phyloP scores from a whole-genome alignment of 2,329 filamentous ascomycete genomes.

The Hypoxylon sp. region DNA sequence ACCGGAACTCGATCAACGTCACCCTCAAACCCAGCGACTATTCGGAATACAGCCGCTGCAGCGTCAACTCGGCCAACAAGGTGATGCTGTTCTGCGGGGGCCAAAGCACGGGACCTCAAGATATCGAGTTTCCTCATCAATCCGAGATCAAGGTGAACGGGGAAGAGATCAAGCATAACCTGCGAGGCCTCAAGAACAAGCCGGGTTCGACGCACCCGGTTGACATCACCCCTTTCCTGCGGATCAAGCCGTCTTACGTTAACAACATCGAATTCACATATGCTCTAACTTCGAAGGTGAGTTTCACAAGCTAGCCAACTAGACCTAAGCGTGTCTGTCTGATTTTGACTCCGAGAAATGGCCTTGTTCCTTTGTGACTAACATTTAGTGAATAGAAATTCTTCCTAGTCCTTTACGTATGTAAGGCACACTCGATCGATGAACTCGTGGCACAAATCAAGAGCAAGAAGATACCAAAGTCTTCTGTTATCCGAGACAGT shows the following conservation, averaged over 20 bases:
- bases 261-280: constrained; percentile 90
- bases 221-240: constrained; percentile 82
- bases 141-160: constrained; percentile 91
- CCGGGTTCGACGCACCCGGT: constrained; percentile 92
- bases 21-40: constrained; percentile 59
- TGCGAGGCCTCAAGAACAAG: constrained; percentile 94
- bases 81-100: constrained; percentile 86
- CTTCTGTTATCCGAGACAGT: constrained; percentile 86
- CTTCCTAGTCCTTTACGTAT: constrained; percentile 77
- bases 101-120: constrained; percentile 69
- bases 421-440: constrained; percentile 74
- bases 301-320: constrained; percentile 43
- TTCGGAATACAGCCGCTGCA: constrained; percentile 62
- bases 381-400: constrained; percentile 65
- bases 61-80: constrained; percentile 67
- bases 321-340: constrained; percentile 43
- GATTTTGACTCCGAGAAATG: constrained; percentile 33
- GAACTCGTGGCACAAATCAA: constrained; percentile 73
- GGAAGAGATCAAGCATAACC: constrained; percentile 88
- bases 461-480: constrained; percentile 77
- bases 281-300: constrained; percentile 86
- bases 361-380: constrained; percentile 23
- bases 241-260: constrained; percentile 71
- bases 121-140: constrained; percentile 90
- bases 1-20: constrained; percentile 58